Evolutionary conservation across 2,329 filamentous ascomycete species (phyloP).

Genomic region (Botryotinia calthae): DNA sequence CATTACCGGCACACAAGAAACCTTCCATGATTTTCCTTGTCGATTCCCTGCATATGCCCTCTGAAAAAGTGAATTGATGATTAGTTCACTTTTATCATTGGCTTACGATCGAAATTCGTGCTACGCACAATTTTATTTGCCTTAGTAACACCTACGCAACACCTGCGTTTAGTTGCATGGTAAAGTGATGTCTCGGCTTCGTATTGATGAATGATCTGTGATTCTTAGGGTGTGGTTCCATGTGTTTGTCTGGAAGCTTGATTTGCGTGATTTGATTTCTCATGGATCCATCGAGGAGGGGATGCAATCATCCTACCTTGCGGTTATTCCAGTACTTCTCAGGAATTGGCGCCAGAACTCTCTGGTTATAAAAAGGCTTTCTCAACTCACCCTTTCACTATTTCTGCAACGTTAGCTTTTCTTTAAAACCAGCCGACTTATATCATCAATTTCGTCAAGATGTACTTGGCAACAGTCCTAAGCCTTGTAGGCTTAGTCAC

Average conservation of each 20-base stretch:
- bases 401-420: not conserved
- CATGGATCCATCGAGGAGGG: not conserved
- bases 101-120: not conserved
- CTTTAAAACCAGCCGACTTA: not conserved
- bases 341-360: not conserved
- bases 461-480: slow-evolving; percentile 4
- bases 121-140: not conserved
- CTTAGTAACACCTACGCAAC: not conserved
- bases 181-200: not conserved
- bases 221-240: not conserved
- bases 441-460: not conserved
- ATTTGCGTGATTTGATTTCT: not conserved
- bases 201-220: not conserved
- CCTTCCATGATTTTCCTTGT: not conserved
- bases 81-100: not conserved
- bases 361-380: not conserved
- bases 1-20: not conserved
- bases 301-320: not conserved
- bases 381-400: not conserved
- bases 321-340: not conserved
- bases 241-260: not conserved
- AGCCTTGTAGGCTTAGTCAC: not conserved
- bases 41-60: not conserved
- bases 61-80: not conserved
- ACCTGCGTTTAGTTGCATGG: not conserved